A percentile compares a stretch with the other conserved stretches of the same genome.
These are phyloP conservation scores for Periconia sp. DNA, from an alignment of 2,329 filamentous ascomycete species.

Conservation along the genomic window DNA sequence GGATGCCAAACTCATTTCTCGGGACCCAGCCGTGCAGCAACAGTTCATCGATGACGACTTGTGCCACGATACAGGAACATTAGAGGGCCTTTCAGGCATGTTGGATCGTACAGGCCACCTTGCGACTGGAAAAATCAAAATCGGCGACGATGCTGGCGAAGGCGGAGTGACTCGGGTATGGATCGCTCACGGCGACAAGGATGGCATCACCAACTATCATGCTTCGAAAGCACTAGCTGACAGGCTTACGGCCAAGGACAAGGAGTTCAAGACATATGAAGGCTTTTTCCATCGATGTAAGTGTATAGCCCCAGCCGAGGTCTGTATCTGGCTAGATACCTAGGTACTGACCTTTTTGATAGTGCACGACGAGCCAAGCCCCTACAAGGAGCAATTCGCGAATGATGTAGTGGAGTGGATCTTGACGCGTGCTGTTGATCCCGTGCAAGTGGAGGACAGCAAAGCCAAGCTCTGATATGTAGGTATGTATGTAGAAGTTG, in stretches of 20 bases:
- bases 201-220: slow-evolving; percentile 68
- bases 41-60: slow-evolving; percentile 67
- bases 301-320: slow-evolving; percentile 15
- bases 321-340: slow-evolving; percentile 13
- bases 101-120: slow-evolving; percentile 71
- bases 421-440: slow-evolving; percentile 32
- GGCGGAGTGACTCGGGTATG: slow-evolving; percentile 66
- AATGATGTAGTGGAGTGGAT: slow-evolving; percentile 42
- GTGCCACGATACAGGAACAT: slow-evolving; percentile 80
- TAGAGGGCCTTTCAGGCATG: slow-evolving; percentile 77
- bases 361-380: slow-evolving; percentile 43
- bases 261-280: slow-evolving; percentile 71
- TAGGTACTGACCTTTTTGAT: slow-evolving; percentile 13
- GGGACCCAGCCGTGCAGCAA: slow-evolving; percentile 65
- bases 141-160: slow-evolving; percentile 47
- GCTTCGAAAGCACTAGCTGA: slow-evolving; percentile 67
- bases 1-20: slow-evolving; percentile 63
- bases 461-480: slow-evolving; percentile 36
- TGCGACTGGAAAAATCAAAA: slow-evolving; percentile 55
- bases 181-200: slow-evolving; percentile 75
- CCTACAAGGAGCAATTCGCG: slow-evolving; percentile 36
- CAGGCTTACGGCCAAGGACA: slow-evolving; percentile 62
- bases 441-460: slow-evolving; percentile 28
- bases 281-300: slow-evolving; percentile 74
- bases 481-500: neutral